Percentiles rank a stretch among this genome's conserved stretches.
Conservation (phyloP, 2,329 filamentous ascomycete genomes). For the Talaromyces sp. region DNA sequence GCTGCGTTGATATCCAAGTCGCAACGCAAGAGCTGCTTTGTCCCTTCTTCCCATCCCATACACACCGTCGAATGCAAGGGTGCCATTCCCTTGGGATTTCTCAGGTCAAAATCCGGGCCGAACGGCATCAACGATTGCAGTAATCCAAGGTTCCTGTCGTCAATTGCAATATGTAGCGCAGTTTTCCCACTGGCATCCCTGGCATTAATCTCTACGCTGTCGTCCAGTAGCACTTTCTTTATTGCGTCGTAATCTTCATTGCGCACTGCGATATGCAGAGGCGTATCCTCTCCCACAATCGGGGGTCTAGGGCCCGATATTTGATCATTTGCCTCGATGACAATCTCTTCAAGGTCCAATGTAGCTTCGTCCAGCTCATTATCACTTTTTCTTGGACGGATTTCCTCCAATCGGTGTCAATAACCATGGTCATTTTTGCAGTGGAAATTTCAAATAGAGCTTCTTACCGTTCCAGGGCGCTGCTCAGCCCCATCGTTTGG, state of each 20-base stretch:
- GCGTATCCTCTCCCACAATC: background rate
- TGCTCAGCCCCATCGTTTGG: background rate
- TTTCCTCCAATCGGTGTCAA: background rate
- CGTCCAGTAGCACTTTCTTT: background rate
- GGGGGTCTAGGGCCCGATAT: background rate
- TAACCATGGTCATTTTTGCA: background rate
- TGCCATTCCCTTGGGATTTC: background rate
- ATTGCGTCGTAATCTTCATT: background rate
- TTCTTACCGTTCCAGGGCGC: background rate
- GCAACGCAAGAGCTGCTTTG: background rate
- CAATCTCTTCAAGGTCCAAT: background rate
- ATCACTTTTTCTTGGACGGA: background rate
- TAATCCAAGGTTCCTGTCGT: background rate
- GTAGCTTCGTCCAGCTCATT: background rate
- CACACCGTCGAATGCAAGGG: background rate
- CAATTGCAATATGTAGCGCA: conserved; percentile 2
- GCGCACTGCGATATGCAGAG: background rate
- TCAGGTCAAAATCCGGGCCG: conserved; percentile 4
- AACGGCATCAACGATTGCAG: background rate
- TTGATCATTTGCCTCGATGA: background rate
- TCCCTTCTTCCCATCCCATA: background rate
- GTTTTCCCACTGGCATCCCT: background rate
- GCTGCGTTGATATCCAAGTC: background rate
- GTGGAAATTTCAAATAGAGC: background rate
- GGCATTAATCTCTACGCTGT: background rate